These are phyloP conservation scores for Aspergillus baeticus DNA, from an alignment of 495 filamentous ascomycete species.

Conservation along the genomic window DNA sequence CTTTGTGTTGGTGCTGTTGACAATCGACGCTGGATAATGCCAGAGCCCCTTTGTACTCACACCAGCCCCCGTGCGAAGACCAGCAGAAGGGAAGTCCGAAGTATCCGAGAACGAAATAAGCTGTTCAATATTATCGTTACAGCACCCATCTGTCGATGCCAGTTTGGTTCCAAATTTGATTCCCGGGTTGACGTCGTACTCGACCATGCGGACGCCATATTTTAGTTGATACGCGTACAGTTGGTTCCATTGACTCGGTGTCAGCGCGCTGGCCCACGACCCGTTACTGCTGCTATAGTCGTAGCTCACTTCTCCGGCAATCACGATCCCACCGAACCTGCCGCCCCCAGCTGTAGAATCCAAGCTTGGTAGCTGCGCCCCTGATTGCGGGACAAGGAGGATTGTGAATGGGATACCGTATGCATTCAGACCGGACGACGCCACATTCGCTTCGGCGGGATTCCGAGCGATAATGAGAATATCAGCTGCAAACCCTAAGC, in stretches of 20 bases:
- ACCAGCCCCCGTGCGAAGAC: conserved; percentile 45
- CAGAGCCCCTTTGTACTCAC: conserved; percentile 55
- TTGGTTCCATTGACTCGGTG: conserved; percentile 53
- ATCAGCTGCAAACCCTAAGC: conserved; percentile 34
- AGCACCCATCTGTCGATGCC: conserved; percentile 46
- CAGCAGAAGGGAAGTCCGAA: conserved; percentile 49
- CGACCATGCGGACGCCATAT: conserved; percentile 60
- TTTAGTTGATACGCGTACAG: conserved; percentile 56
- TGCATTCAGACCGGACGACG: conserved; percentile 53
- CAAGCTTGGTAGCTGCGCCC: conserved; percentile 49
- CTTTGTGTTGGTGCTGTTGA: conserved; percentile 50
- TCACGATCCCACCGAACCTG: conserved; percentile 58
- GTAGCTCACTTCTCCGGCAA: conserved; percentile 57
- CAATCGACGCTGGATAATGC: conserved; percentile 58
- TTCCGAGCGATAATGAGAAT: conserved; percentile 59
- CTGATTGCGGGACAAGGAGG: conserved; percentile 51
- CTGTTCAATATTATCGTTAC: conserved; percentile 50
- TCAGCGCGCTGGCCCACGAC: conserved; percentile 54
- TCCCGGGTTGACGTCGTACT: conserved; percentile 55
- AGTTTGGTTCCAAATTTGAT: conserved; percentile 45
- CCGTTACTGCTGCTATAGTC: conserved; percentile 38
- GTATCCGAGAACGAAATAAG: conserved; percentile 47
- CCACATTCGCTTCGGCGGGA: conserved; percentile 40
- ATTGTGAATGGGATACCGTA: conserved; percentile 61
- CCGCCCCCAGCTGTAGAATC: conserved; percentile 50